A percentile compares a stretch with the other conserved stretches of the same genome.
phyloP scores from a whole-genome alignment of 257 asterid genomes.

The Solanum paucissectum region DNA sequence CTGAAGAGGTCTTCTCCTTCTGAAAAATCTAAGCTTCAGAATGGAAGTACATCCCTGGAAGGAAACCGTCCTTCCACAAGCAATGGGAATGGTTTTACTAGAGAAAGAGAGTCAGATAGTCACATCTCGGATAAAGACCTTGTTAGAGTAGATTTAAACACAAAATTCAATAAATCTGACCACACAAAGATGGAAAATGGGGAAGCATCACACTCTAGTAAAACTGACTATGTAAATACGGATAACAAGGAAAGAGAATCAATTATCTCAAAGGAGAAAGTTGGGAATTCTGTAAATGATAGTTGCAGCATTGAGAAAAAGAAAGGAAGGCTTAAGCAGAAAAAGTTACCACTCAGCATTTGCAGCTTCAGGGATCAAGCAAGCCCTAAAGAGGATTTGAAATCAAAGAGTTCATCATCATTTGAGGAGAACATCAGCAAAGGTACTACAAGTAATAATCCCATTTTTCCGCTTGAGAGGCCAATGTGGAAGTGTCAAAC shows the following conservation, averaged over 20 bases:
- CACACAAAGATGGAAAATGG: slow-evolving; percentile 22
- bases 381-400: slow-evolving; percentile 42
- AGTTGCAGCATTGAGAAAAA: slow-evolving; percentile 37
- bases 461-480: slow-evolving; percentile 46
- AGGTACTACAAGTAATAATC: slow-evolving; percentile 13
- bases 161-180: slow-evolving; percentile 20
- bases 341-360: slow-evolving; percentile 75
- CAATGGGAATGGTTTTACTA: slow-evolving; percentile 23
- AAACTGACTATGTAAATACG: slow-evolving; percentile 22
- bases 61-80: slow-evolving; percentile 12
- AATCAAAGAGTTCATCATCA: slow-evolving; percentile 17
- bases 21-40: slow-evolving; percentile 3
- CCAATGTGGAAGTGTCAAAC: slow-evolving; percentile 75
- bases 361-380: slow-evolving; percentile 67
- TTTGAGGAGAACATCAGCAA: slow-evolving; percentile 8
- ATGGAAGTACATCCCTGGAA: slow-evolving; percentile 20
- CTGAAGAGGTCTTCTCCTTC: slow-evolving; percentile 26
- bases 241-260: slow-evolving; percentile 26
- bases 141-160: slow-evolving; percentile 38
- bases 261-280: slow-evolving; percentile 12
- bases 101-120: slow-evolving; percentile 17
- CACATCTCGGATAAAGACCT: slow-evolving; percentile 22
- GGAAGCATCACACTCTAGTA: slow-evolving; percentile 17
- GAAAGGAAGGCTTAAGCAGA: slow-evolving; percentile 55
- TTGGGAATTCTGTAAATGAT: slow-evolving; percentile 29